These are phyloP conservation scores for Metarhizium album DNA, from an alignment of 2,329 filamentous ascomycete genomes.

Conservation along the genomic window DNA sequence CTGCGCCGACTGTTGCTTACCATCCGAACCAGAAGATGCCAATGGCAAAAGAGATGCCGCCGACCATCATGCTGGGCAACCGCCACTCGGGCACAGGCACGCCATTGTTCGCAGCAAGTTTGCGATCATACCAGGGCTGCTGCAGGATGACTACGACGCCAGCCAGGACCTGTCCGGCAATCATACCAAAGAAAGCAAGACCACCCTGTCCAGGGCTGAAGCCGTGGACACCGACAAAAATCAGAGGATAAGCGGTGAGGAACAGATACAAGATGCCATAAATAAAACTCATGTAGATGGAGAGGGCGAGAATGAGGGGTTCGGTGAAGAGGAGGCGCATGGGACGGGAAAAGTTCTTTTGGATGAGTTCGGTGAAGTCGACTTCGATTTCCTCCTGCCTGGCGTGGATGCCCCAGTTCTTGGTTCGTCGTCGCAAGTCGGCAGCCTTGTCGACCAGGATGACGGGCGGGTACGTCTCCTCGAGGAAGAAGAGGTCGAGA, in stretches of 20 bases:
- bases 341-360: conserved; percentile 57
- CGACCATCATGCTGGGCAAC: conserved; percentile 49
- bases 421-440: conserved; percentile 50
- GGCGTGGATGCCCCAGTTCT: conserved; percentile 61
- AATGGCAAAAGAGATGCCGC: conserved; percentile 47
- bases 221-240: conserved; percentile 63
- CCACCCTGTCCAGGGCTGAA: conserved; percentile 61
- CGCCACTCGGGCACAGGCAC: conserved; percentile 57
- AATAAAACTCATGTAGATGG: conserved; percentile 64
- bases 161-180: conserved; percentile 59
- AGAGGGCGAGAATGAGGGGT: conserved; percentile 57
- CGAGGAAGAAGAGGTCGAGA: conserved; percentile 50
- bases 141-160: conserved; percentile 51
- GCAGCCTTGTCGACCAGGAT: conserved; percentile 52
- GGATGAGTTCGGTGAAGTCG: conserved; percentile 50
- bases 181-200: conserved; percentile 78
- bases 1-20: conserved; percentile 21
- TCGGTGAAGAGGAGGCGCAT: conserved; percentile 55
- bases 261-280: conserved; percentile 77
- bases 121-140: conserved; percentile 58
- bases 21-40: conserved; percentile 74
- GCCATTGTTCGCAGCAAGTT: conserved; percentile 56
- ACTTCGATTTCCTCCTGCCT: conserved; percentile 63
- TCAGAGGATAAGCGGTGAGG: conserved; percentile 72
- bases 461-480: conserved; percentile 60